These are phyloP conservation scores for Lophiostoma macrostomum DNA, from an alignment of 495 filamentous ascomycete genomes.

Conservation along the genomic window DNA sequence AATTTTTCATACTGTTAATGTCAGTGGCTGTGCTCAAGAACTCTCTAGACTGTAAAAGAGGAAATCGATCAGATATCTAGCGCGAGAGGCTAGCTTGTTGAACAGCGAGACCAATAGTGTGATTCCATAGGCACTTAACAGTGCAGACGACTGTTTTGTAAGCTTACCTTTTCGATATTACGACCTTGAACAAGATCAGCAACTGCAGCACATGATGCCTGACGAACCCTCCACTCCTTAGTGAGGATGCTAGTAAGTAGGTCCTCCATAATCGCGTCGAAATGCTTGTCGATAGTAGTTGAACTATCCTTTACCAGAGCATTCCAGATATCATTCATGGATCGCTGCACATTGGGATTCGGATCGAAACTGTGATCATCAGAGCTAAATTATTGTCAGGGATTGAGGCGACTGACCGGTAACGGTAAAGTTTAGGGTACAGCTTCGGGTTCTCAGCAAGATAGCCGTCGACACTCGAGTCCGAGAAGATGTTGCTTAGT, in stretches of 20 bases:
- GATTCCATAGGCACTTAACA: no score
- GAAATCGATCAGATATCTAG: no score
- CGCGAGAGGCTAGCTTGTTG: no score
- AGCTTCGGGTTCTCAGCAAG: constrained; percentile 79
- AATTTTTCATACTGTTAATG: constrained; percentile 74
- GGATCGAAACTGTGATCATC: constrained; percentile 80
- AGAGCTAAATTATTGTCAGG: no score
- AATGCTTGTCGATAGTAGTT: constrained; percentile 67
- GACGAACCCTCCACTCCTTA: constrained; percentile 86
- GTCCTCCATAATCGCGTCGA: constrained; percentile 82
- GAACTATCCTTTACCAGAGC: constrained; percentile 81
- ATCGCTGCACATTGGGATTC: constrained; percentile 82
- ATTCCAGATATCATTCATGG: constrained; percentile 98
- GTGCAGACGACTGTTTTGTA: no score
- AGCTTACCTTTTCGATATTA: constrained; percentile 55
- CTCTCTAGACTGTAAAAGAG: no score
- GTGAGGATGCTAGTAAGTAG: constrained; percentile 79
- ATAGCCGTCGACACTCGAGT: constrained; percentile 71
- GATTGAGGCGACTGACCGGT: constrained; percentile 52
- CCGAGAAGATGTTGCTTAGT: constrained; percentile 83
- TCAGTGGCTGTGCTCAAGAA: no score
- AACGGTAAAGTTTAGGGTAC: constrained; percentile 90
- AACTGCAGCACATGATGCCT: constrained; percentile 89
- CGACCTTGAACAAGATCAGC: constrained; percentile 78
- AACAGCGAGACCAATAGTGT: no score